Percentiles rank a stretch among this genome's conserved stretches.
These are phyloP conservation scores for Mallotus japonicus DNA, from an alignment of 441 rosid species.

Conservation along the genomic window DNA sequence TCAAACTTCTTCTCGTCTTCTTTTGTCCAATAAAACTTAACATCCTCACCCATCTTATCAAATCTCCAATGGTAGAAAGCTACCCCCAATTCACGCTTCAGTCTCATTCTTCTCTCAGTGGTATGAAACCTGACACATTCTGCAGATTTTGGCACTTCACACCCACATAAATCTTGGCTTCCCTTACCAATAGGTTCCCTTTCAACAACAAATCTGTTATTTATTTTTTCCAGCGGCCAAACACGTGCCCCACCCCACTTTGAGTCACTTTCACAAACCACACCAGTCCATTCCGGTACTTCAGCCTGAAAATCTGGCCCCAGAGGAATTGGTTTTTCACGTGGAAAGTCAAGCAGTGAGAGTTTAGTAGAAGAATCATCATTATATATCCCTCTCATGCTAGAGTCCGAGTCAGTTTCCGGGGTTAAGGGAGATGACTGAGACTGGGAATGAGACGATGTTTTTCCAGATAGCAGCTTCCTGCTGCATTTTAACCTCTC, in stretches of 20 bases:
- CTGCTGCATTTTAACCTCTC: slow-evolving; percentile 48
- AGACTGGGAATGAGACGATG: slow-evolving; percentile 25
- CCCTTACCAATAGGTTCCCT: slow-evolving; percentile 89
- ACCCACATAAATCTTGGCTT: slow-evolving; percentile 75
- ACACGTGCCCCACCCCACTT: slow-evolving; percentile 72
- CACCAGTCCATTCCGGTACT: slow-evolving; percentile 66
- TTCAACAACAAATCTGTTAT: slow-evolving; percentile 46
- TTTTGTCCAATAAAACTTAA: slow-evolving; percentile 47
- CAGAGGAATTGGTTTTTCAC: slow-evolving; percentile 40
- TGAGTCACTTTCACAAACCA: slow-evolving; percentile 49
- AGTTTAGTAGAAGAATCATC: slow-evolving; percentile 30
- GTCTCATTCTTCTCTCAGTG: slow-evolving; percentile 44
- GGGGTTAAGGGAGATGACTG: slow-evolving; percentile 26
- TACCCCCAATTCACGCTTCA: slow-evolving; percentile 65
- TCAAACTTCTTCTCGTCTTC: slow-evolving; percentile 54
- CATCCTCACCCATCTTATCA: slow-evolving; percentile 77
- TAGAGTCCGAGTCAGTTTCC: slow-evolving; percentile 28
- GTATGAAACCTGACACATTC: slow-evolving; percentile 76
- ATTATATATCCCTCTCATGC: slow-evolving; percentile 19
- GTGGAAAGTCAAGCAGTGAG: slow-evolving; percentile 39
- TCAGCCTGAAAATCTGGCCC: slow-evolving; percentile 72
- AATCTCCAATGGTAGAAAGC: slow-evolving; percentile 63
- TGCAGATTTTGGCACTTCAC: slow-evolving; percentile 49
- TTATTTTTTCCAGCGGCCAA: slow-evolving; percentile 64
- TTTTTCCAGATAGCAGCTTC: slow-evolving; percentile 29